Conservation (phyloP, 2,329 filamentous ascomycete species). For the Lasiodiplodia sp. region DNA sequence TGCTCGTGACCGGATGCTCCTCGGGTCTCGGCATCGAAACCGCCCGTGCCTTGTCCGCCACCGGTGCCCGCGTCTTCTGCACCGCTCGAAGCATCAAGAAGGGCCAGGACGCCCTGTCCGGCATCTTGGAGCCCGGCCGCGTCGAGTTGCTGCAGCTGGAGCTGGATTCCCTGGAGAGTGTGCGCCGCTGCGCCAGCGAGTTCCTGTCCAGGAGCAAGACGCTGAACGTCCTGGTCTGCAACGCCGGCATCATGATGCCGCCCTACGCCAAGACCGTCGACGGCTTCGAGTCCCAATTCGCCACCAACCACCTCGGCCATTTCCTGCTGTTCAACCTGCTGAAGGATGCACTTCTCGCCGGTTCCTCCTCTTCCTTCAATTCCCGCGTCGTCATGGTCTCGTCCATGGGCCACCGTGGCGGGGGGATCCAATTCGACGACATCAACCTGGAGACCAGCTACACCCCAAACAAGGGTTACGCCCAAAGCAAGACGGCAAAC, state of each 20-base stretch:
- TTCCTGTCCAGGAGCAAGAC: constrained; percentile 34
- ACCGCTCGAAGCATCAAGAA: constrained; percentile 54
- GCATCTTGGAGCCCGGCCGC: constrained; percentile 35
- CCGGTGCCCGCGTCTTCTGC: constrained; percentile 55
- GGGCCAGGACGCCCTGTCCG: constrained; percentile 36
- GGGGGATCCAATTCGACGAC: constrained; percentile 48
- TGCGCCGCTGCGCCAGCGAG: constrained; percentile 35
- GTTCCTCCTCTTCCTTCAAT: constrained; percentile 36
- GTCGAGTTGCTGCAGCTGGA: constrained; percentile 47
- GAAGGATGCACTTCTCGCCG: constrained; percentile 47
- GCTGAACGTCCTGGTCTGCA: constrained; percentile 50
- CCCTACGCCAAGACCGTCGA: constrained; percentile 44
- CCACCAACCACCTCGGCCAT: constrained; percentile 56
- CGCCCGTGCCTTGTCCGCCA: constrained; percentile 50
- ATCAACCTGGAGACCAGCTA: constrained; percentile 50
- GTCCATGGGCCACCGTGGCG: constrained; percentile 36
- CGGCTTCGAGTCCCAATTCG: constrained; percentile 56
- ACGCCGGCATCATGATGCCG: constrained; percentile 47
- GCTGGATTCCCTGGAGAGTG: constrained; percentile 34
- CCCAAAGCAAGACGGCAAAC: constrained; percentile 38
- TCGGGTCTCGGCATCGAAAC: constrained; percentile 42
- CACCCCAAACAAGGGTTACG: constrained; percentile 39
- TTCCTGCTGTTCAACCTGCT: constrained; percentile 55
- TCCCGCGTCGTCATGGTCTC: constrained; percentile 41
- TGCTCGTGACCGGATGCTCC: constrained; percentile 41